A percentile compares a stretch with the other conserved stretches of the same genome.
Conservation (phyloP, 1,284 basidiomycete genomes). For the Cerioporus squamosus region DNA sequence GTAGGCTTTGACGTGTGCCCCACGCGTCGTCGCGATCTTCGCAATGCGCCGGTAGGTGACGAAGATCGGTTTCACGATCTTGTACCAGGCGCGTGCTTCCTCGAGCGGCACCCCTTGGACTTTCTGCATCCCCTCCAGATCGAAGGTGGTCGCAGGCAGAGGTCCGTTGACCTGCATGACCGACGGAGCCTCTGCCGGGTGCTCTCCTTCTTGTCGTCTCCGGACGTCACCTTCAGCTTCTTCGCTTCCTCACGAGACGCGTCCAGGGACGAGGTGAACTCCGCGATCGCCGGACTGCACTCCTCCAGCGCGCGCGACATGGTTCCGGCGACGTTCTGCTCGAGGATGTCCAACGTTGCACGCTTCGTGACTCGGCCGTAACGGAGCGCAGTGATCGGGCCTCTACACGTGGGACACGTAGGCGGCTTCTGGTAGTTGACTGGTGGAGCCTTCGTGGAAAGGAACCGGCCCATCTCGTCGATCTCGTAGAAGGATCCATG, state of each 20-base stretch:
- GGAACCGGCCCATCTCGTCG: conserved; percentile 44
- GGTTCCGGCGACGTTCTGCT: conserved; percentile 58
- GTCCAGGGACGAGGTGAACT: conserved; percentile 40
- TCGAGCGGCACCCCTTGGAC: conserved; percentile 38
- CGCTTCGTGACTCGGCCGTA: conserved; percentile 67
- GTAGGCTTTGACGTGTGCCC: conserved; percentile 56
- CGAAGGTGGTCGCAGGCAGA: too few relatives aligned
- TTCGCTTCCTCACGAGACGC: conserved; percentile 29
- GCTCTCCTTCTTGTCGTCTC: too few relatives aligned
- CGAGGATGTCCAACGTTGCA: conserved; percentile 63
- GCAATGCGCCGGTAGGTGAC: conserved; percentile 41
- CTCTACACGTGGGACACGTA: conserved; percentile 59
- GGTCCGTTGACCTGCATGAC: conserved; percentile 3
- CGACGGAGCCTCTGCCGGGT: conserved; percentile 1
- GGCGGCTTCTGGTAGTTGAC: conserved; percentile 49
- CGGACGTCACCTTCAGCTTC: conserved; percentile 16
- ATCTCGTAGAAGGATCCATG: conserved; percentile 55
- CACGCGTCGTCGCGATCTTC: conserved; percentile 45
- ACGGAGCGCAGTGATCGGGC: conserved; percentile 52
- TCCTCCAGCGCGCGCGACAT: too few relatives aligned
- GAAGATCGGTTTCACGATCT: conserved; percentile 35
- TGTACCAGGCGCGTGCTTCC: conserved; percentile 43
- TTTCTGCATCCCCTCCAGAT: too few relatives aligned
- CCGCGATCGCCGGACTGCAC: too few relatives aligned
- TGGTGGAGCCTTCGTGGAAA: conserved; percentile 45